Conservation (phyloP, 495 filamentous ascomycete species). For the Jackrogersella minutella region DNA sequence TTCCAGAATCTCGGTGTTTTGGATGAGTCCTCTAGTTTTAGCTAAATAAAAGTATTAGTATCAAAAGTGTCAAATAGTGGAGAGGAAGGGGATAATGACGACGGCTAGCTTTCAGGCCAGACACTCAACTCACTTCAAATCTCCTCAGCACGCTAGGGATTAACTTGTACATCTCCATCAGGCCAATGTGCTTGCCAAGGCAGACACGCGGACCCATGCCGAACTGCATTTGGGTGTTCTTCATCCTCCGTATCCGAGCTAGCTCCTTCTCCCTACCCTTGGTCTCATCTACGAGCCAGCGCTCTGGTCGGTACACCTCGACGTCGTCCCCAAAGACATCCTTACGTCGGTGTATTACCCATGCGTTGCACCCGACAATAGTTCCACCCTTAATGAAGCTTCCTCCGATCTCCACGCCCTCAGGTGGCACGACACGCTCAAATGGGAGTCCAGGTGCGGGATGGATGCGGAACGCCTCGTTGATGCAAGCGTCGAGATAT, state of each 20-base stretch:
- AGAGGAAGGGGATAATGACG: too few relatives aligned
- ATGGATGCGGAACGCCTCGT: slow-evolving; percentile 67
- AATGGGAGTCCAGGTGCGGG: slow-evolving; percentile 60
- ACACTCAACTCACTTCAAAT: slow-evolving; percentile 24
- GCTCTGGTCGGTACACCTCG: slow-evolving; percentile 60
- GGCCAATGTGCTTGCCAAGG: slow-evolving; percentile 68
- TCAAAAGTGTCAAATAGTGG: not conserved
- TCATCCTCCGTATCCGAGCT: slow-evolving; percentile 24
- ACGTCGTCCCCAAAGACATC: slow-evolving; percentile 61
- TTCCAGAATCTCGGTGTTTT: slow-evolving; percentile 26
- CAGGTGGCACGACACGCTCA: slow-evolving; percentile 61
- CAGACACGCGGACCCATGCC: slow-evolving; percentile 67
- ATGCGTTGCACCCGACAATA: slow-evolving; percentile 62
- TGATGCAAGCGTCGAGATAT: slow-evolving; percentile 71
- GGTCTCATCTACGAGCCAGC: slow-evolving; percentile 52
- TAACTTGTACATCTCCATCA: slow-evolving; percentile 70
- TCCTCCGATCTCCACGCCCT: slow-evolving; percentile 59
- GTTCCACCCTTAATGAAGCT: slow-evolving; percentile 57
- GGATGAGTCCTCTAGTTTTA: slow-evolving; percentile 24
- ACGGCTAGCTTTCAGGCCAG: not conserved
- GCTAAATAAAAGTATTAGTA: slow-evolving; percentile 3
- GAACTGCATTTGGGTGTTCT: slow-evolving; percentile 52
- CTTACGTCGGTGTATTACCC: slow-evolving; percentile 61
- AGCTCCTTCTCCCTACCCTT: slow-evolving; percentile 51
- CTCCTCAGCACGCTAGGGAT: slow-evolving; percentile 24